These are phyloP conservation scores for Colletotrichum gloeosporioides DNA, from an alignment of 2,329 filamentous ascomycete species.

Conservation along the genomic window DNA sequence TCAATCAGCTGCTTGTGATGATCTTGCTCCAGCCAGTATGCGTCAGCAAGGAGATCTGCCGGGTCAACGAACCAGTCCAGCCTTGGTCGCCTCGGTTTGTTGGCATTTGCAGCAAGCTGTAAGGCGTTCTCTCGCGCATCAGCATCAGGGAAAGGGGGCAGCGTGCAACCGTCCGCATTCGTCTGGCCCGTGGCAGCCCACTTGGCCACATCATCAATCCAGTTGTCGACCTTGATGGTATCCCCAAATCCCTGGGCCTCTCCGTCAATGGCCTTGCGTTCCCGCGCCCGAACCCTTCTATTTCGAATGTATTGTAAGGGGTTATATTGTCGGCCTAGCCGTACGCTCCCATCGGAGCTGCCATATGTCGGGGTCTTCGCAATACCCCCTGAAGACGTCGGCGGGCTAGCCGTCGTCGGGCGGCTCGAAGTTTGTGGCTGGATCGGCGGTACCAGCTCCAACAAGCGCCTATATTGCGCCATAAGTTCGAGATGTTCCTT, in stretches of 20 bases:
- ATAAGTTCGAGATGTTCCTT: conserved; percentile 86
- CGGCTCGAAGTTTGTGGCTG: conserved; percentile 46
- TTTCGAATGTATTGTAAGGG: conserved; percentile 93
- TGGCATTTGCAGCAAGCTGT: conserved; percentile 45
- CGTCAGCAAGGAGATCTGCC: conserved; percentile 86
- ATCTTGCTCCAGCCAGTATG: conserved; percentile 86
- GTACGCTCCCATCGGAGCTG: conserved; percentile 40
- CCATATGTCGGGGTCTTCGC: conserved; percentile 23
- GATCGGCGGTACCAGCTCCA: conserved; percentile 81
- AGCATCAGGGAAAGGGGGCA: conserved; percentile 54
- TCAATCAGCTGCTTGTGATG: conserved; percentile 83
- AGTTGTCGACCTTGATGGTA: conserved; percentile 71
- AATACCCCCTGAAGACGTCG: conserved; percentile 44
- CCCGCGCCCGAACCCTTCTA: conserved; percentile 80
- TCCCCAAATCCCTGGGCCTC: conserved; percentile 80
- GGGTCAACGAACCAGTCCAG: conserved; percentile 87
- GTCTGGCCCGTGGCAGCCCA: conserved; percentile 44
- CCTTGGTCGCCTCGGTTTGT: conserved; percentile 73
- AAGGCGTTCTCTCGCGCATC: conserved; percentile 45
- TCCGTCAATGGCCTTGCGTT: conserved; percentile 76
- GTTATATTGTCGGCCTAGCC: conserved; percentile 78
- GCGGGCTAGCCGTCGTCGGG: conserved; percentile 45
- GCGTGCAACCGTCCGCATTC: conserved; percentile 35
- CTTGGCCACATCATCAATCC: conserved; percentile 74
- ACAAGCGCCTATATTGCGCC: conserved; percentile 79